Evolutionary conservation across 306 rosid species (phyloP), one percentile per base, ranked within the genome.

Genomic region (Chamaecrista fasciculata): DNA sequence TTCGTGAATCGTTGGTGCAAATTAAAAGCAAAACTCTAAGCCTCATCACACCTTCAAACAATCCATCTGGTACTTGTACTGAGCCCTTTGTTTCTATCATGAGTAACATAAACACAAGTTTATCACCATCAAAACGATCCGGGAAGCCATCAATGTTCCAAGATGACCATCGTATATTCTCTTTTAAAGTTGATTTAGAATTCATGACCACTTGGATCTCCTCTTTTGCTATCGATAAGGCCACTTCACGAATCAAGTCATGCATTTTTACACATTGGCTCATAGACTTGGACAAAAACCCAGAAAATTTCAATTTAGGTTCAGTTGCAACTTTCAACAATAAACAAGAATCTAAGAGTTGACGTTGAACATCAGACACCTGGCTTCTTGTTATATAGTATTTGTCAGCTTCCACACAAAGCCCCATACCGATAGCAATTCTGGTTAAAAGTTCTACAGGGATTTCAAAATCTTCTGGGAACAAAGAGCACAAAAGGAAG

Each of bases 381-480:
- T 25, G 7, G n/a, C 0, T 0, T 28, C 81, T 60, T 31, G 62
- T n/a, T 0, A 5, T 10, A 1, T 36, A 14, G 0, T 19, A 62
- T 3, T 0, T 11, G 0, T 5, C 5, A 42, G 1, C 25, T 6
- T 34, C 53, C n/a, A 44, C 67, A 24, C 23, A 55, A 16, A 69
- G 34, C 7, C 37, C 55, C 0, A 3, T 0, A 46, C 68, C 76
- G 0, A 52, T 23, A 7, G 1, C 60, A 62, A 51, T 7, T 33
- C 61, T 62, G 0, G 14, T 31, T 18, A 76, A 15, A 4, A 1
- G 19, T 6, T 76, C 81, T 33, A 6, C 12, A 2, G 29, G 0
- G 9, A 79, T 33, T 57, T 29, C 43, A 31, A n/a, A 57, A 67
- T 73, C 72, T 36, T 79, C 82, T 51, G 5, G 72, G 11, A 79